Conservation (phyloP, 495 filamentous ascomycete species). For the Penicillium waksmanii region DNA sequence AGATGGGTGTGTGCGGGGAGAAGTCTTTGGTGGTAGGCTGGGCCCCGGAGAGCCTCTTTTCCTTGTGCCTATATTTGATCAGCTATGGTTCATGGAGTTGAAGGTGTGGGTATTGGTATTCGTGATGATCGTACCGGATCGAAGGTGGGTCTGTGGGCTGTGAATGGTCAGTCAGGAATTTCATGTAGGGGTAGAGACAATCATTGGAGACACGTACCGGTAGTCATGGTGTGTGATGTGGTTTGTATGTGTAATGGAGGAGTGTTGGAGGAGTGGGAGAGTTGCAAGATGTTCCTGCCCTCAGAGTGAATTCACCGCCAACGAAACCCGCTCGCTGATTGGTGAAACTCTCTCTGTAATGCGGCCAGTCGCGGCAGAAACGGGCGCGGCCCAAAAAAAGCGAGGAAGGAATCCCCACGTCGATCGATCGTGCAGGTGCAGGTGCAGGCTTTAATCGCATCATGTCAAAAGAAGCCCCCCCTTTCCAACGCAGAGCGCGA, state of each 20-base stretch:
- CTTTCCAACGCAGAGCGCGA: constrained; percentile 77
- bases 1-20: constrained; percentile 90
- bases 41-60: constrained; percentile 91
- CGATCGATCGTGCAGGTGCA: constrained; percentile 21
- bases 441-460: constrained; percentile 26
- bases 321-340: not conserved
- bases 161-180: constrained; percentile 30
- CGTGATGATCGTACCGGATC: constrained; percentile 67
- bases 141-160: constrained; percentile 85
- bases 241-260: not conserved
- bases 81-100: not conserved
- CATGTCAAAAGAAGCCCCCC: constrained; percentile 88
- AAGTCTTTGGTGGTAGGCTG: constrained; percentile 95
- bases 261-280: not conserved
- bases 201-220: constrained; percentile 48
- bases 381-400: constrained; percentile 26
- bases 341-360: constrained; percentile 22
- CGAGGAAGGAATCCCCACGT: constrained; percentile 25
- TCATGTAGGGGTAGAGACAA: not conserved
- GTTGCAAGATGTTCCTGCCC: not conserved
- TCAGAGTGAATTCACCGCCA: constrained; percentile 17
- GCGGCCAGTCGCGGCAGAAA: constrained; percentile 31
- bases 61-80: constrained; percentile 69
- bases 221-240: constrained; percentile 60
- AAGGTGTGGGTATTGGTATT: constrained; percentile 9